Evolutionary conservation across 202 grass and related monocot genomes (phyloP).

Genomic region (Bolboschoenoplectus hybrid): DNA sequence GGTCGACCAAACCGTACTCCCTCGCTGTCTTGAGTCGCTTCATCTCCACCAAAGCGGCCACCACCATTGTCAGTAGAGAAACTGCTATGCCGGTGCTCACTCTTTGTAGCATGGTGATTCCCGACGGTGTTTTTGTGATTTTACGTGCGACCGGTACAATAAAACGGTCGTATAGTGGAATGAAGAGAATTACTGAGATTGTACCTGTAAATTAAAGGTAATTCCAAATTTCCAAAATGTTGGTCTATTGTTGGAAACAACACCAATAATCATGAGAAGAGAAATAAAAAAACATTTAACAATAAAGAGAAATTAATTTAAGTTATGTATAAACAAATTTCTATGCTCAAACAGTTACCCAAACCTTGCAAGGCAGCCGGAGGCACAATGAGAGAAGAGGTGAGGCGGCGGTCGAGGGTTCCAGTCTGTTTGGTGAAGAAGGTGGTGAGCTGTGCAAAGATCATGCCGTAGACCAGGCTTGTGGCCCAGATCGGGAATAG

Average conservation of each 20-base stretch:
- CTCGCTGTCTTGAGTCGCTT: slow-evolving; percentile 34
- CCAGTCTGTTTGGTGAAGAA: slow-evolving; percentile 40
- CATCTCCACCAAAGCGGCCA: slow-evolving; percentile 52
- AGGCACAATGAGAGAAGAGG: slow-evolving; percentile 30
- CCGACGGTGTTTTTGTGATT: slow-evolving; percentile 34
- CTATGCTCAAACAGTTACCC: slow-evolving; percentile 8
- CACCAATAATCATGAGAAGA: not conserved
- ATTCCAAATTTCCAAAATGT: slow-evolving; percentile 2
- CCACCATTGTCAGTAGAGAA: slow-evolving; percentile 42
- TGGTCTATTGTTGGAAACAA: not conserved
- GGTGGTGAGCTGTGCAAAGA: slow-evolving; percentile 38
- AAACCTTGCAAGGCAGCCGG: slow-evolving; percentile 45
- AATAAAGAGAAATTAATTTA: not conserved
- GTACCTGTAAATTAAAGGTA: not conserved
- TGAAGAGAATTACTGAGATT: slow-evolving; percentile 42
- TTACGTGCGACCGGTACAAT: slow-evolving; percentile 50
- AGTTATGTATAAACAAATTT: not conserved
- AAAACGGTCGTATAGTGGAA: slow-evolving; percentile 56
- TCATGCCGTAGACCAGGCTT: slow-evolving; percentile 15
- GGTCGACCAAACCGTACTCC: slow-evolving; percentile 37
- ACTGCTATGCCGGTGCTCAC: slow-evolving; percentile 45
- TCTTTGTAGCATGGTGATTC: slow-evolving; percentile 57
- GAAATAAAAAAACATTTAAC: not conserved
- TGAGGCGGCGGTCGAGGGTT: slow-evolving; percentile 42
- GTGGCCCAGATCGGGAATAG: slow-evolving; percentile 45